Conservation (phyloP, 345 rosid genomes). For the Dipteronia sinensis region DNA sequence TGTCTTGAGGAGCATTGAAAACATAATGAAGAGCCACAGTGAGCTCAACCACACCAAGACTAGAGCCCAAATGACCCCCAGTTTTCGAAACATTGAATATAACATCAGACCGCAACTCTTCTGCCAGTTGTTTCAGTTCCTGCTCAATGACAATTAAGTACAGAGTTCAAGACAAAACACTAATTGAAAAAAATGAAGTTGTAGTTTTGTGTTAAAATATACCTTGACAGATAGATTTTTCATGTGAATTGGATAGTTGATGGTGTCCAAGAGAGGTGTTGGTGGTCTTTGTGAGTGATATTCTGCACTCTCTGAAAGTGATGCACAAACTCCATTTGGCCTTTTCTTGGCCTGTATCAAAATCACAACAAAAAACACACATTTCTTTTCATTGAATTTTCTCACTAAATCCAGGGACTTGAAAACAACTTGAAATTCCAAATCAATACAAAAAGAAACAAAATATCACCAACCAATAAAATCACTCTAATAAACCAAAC, state of each 20-base stretch:
- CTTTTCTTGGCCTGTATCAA: constrained; percentile 56
- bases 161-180: not conserved
- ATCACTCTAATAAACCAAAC: constrained; percentile 1
- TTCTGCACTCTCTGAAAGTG: constrained; percentile 76
- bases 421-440: constrained; percentile 8
- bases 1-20: constrained; percentile 87
- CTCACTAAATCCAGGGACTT: not conserved
- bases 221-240: constrained; percentile 88
- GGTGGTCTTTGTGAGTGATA: constrained; percentile 76
- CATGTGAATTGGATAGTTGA: constrained; percentile 94
- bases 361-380: constrained; percentile 22
- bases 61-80: constrained; percentile 95
- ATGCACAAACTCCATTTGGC: constrained; percentile 55
- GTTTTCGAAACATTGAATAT: constrained; percentile 89
- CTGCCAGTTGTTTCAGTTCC: constrained; percentile 88
- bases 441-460: not conserved
- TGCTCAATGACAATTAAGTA: constrained; percentile 19
- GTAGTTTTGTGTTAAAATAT: not conserved
- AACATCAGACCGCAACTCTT: constrained; percentile 90
- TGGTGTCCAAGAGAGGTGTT: constrained; percentile 91
- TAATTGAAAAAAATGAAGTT: not conserved
- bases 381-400: constrained; percentile 19
- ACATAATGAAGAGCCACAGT: constrained; percentile 97
- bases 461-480: constrained; percentile 1
- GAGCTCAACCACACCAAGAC: constrained; percentile 98